Base-by-base conservation (phyloP, 2,329 filamentous ascomycete species). In the Chaetomiaceae sp. region DNA sequence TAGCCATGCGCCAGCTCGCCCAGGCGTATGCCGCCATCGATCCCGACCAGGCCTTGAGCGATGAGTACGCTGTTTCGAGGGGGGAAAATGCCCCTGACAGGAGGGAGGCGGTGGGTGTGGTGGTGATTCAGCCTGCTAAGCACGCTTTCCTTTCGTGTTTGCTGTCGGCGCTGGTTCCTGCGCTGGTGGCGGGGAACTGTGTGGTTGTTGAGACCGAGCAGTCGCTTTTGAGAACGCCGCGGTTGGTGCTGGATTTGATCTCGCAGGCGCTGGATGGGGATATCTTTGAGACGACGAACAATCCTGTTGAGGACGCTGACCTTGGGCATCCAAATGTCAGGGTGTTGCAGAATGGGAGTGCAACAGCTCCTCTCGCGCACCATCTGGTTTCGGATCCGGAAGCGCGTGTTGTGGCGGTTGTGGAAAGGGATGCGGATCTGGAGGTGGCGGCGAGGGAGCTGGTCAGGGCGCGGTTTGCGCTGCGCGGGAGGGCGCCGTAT, bases 141-240 rank as follows among this genome's bases (percentile, higher is more conserved):
- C 49, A 51, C 17, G 49, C 42, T 23, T 51, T 51, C 42, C 46
- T 45, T 25, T 45, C 49, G 11, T 39, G 23, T 12, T 40, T 51
- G 33, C 27, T 51, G 19, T 39, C 40, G 3, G 48, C 48, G 22
- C 27, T 51, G 3, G 34, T 46, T 17, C 40, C 49, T 1, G 49
- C 49, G 4, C 33, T 51, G 33, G 40, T 40, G 15, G 33, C 49
- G 15, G 49, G 42, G 33, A 51, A 51, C 34, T 45, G 49, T 19
- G 42, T 51, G 6, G 17, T 51, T n/a, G 42, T 48, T 1, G 29
- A 43, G 19, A 19, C 39, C 11, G 39, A 44, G 12, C 48, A 51
- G 19, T 51, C 48, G 6, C 48, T 51, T 11, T 23, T 51, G 11
- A n/a, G 23, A 3, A 44, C 48, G 2, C 48, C 48, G 2, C 39